Percentiles rank a stretch among this genome's conserved stretches.
Conservation (phyloP, 176 grass and related monocot species). For the Ampelocalamus luodianensis region DNA sequence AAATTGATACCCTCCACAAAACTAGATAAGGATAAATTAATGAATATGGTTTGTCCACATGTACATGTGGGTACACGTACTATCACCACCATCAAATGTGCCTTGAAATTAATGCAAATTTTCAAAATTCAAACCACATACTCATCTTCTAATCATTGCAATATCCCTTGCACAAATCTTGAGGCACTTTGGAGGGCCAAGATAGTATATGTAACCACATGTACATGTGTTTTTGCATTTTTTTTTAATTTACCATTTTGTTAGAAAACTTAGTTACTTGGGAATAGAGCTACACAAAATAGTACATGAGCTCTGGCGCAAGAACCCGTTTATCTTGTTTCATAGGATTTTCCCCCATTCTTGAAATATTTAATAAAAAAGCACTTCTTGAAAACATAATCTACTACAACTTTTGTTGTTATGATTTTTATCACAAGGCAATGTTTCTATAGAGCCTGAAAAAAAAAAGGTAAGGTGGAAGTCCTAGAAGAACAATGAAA, state of each 20-base stretch:
- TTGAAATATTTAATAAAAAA: constrained; percentile 17
- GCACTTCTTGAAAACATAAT: not conserved
- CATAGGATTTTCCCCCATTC: not conserved
- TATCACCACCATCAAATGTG: too few species aligned
- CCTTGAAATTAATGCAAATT: too few species aligned
- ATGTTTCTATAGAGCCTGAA: not conserved
- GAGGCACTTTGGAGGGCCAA: too few species aligned
- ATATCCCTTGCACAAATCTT: too few species aligned
- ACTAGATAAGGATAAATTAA: not conserved
- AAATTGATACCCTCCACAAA: not conserved
- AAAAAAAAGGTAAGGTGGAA: not conserved
- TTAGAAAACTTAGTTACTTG: not conserved
- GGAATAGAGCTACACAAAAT: not conserved
- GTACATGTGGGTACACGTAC: too few species aligned
- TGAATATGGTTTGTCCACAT: too few species aligned
- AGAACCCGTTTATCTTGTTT: not conserved
- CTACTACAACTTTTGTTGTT: not conserved
- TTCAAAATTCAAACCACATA: too few species aligned
- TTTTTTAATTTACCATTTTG: not conserved
- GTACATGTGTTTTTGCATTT: too few species aligned
- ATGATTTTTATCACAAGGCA: not conserved
- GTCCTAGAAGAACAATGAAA: not conserved
- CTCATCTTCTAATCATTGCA: too few species aligned
- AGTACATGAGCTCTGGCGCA: not conserved
- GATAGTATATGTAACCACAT: too few species aligned